phyloP scores from a whole-genome alignment of 2,329 filamentous ascomycete genomes.

The Aschersonia sp. region DNA sequence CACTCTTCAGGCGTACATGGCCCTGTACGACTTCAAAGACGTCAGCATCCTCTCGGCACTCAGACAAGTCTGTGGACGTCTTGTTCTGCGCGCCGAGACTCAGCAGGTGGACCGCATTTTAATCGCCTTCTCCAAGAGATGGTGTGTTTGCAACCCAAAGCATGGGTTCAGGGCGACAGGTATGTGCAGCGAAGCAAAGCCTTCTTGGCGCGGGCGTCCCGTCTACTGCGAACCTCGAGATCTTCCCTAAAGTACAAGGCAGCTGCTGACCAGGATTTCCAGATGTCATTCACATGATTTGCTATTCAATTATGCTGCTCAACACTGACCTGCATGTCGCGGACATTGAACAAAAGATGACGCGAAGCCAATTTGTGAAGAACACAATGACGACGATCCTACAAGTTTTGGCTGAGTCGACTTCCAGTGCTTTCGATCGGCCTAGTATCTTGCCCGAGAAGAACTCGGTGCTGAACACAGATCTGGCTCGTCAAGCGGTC shows the following conservation, averaged over 20 bases:
- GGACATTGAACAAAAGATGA: constrained; percentile 96
- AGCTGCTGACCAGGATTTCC: background rate
- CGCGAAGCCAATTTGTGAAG: constrained; percentile 82
- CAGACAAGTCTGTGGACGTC: constrained; percentile 64
- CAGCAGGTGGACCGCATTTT: constrained; percentile 94
- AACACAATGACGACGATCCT: constrained; percentile 88
- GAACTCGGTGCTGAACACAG: constrained; percentile 15
- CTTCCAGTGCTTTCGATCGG: constrained; percentile 49
- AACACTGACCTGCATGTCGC: constrained; percentile 94
- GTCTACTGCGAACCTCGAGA: background rate
- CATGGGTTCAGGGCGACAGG: constrained; percentile 86
- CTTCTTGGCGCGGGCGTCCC: background rate
- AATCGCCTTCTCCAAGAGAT: constrained; percentile 74
- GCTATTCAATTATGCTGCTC: constrained; percentile 86
- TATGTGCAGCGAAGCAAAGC: constrained; percentile 24
- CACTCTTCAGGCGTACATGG: constrained; percentile 69
- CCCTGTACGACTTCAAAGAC: constrained; percentile 73
- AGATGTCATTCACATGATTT: constrained; percentile 93
- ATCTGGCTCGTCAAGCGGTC: constrained; percentile 16
- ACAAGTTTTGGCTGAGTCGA: constrained; percentile 60
- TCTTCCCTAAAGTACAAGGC: background rate
- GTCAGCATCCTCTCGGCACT: constrained; percentile 68
- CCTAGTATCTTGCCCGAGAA: constrained; percentile 38
- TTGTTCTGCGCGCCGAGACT: constrained; percentile 80
- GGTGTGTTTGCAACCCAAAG: constrained; percentile 85